Evolutionary conservation across 108 stramenopile species (phyloP).

Genomic region (Halocafeteria seosinensis): DNA sequence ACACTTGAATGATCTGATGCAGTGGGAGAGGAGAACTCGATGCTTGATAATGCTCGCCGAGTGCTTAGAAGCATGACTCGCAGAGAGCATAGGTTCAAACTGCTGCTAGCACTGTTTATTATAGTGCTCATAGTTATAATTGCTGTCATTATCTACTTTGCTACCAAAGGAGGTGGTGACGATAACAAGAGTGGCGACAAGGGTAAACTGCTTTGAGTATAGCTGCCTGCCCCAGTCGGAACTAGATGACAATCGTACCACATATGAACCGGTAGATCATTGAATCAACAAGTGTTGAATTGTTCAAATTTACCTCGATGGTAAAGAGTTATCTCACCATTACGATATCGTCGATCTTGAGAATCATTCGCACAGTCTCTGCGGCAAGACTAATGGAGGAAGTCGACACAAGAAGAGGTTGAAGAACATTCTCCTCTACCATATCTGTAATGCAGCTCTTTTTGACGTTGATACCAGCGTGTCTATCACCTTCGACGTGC

Average conservation of each 20-base stretch:
- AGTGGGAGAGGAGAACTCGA: too few relatives aligned
- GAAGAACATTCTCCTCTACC: slow-evolving; percentile 74
- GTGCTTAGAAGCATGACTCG: background rate
- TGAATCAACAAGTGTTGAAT: too few relatives aligned
- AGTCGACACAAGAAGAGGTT: slow-evolving; percentile 80
- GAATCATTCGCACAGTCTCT: slow-evolving; percentile 89
- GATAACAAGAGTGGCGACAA: too few relatives aligned
- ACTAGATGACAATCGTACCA: too few relatives aligned
- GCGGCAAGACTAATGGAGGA: slow-evolving; percentile 81
- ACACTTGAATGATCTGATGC: too few relatives aligned
- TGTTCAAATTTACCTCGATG: too few relatives aligned
- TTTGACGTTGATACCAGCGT: slow-evolving; percentile 79
- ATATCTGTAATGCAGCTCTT: slow-evolving; percentile 59
- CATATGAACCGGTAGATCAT: too few relatives aligned
- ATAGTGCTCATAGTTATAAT: background rate
- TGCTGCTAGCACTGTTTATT: background rate
- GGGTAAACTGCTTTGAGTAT: too few relatives aligned
- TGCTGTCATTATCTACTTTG: background rate
- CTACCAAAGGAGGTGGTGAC: too few relatives aligned
- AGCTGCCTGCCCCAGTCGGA: too few relatives aligned
- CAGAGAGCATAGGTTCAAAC: background rate
- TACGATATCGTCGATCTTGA: slow-evolving; percentile 91
- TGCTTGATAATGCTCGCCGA: background rate
- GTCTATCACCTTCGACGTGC: slow-evolving; percentile 58
- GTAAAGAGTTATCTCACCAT: too few relatives aligned